A percentile compares a stretch with the other conserved stretches of the same genome.
These are phyloP conservation scores for Dissophora ornata DNA, from an alignment of 192 early-diverging fungal genomes.

Conservation along the genomic window DNA sequence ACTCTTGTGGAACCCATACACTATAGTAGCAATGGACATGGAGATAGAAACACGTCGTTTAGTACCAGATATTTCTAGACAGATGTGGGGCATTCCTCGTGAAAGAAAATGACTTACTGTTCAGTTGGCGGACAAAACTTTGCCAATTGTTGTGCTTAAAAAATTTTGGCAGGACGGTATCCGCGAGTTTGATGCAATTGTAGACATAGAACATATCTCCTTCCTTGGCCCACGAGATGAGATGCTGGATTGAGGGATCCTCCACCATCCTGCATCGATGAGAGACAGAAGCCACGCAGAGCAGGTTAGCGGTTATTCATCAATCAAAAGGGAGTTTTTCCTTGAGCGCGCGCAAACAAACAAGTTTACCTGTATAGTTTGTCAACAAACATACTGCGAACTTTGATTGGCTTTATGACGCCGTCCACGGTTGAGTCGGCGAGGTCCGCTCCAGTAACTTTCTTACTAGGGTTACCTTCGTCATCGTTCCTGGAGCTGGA, in stretches of 20 bases:
- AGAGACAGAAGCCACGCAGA: too few relatives aligned
- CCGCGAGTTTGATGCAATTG: conserved; percentile 88
- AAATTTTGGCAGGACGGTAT: conserved; percentile 81
- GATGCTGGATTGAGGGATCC: conserved; percentile 66
- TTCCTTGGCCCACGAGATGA: conserved; percentile 80
- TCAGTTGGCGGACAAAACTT: conserved; percentile 90
- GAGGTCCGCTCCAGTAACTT: conserved; percentile 4
- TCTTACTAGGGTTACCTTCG: not conserved
- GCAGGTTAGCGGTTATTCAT: too few relatives aligned
- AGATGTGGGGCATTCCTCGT: too few relatives aligned
- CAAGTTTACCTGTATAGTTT: conserved; percentile 27
- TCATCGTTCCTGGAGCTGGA: conserved; percentile 21
- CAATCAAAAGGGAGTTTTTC: too few relatives aligned
- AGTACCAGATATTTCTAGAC: too few relatives aligned
- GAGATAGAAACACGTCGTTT: not conserved
- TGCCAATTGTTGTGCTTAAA: conserved; percentile 95
- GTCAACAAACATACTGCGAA: conserved; percentile 48
- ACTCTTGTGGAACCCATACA: conserved; percentile 86
- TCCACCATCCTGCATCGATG: conserved; percentile 88
- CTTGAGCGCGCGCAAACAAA: too few relatives aligned
- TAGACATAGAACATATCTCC: conserved; percentile 92
- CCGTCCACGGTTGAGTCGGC: not conserved
- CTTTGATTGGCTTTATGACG: conserved; percentile 22
- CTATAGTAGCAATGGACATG: conserved; percentile 26
- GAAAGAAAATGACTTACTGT: conserved; percentile 63